Percentiles rank a stretch among this genome's conserved stretches.
Conservation (phyloP, 371 early-diverging fungal species). For the Mortierella sp. region DNA sequence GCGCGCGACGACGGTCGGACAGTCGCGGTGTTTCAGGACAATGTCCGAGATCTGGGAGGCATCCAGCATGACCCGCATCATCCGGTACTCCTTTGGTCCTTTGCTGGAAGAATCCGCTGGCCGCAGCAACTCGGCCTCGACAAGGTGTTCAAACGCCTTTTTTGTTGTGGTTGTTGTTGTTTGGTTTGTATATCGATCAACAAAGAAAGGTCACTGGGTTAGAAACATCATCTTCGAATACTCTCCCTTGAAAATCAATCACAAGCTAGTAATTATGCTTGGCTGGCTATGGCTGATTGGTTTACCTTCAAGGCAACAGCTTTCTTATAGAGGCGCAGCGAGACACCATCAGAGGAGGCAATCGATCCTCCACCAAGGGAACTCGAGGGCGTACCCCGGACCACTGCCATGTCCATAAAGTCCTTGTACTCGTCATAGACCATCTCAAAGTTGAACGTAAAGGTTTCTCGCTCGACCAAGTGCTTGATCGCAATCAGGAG, state of each 20-base stretch:
- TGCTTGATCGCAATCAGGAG: constrained; percentile 87
- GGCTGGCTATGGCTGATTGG: background rate
- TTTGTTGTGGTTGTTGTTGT: background rate
- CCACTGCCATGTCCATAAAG: constrained; percentile 74
- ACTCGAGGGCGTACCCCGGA: constrained; percentile 56
- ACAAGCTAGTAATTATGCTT: background rate
- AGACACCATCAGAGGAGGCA: constrained; percentile 61
- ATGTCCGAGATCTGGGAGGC: constrained; percentile 77
- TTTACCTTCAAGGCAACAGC: constrained; percentile 85
- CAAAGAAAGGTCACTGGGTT: background rate
- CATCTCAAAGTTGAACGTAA: constrained; percentile 94
- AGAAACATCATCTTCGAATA: too few relatives aligned
- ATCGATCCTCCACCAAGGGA: constrained; percentile 32
- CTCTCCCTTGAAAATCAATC: too few relatives aligned
- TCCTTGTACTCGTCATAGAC: constrained; percentile 91
- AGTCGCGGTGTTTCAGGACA: constrained; percentile 68
- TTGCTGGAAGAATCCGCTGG: constrained; percentile 70
- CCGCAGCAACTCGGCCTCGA: constrained; percentile 77
- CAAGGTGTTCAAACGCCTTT: constrained; percentile 83
- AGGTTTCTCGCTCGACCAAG: constrained; percentile 71
- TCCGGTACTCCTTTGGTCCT: constrained; percentile 88
- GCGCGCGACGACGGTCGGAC: constrained; percentile 65
- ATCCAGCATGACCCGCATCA: constrained; percentile 84
- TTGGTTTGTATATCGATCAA: background rate
- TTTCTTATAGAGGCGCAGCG: constrained; percentile 82